phyloP scores from a whole-genome alignment of 2,329 filamentous ascomycete species.

The Diaporthe aspalathi region DNA sequence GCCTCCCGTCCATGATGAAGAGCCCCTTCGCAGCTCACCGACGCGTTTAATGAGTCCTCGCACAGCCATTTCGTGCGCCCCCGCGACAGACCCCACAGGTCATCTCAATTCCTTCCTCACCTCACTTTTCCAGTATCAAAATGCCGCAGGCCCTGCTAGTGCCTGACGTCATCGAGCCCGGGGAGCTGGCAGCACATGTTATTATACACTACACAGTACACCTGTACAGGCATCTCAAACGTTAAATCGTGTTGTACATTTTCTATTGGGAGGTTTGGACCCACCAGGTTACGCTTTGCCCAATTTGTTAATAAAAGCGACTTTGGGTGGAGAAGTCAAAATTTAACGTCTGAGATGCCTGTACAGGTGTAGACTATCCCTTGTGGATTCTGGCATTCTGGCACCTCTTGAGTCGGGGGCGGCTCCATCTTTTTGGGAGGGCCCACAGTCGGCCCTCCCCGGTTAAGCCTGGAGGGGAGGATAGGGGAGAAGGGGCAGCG shows the following conservation, averaged over 20 bases:
- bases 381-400: not conserved
- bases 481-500: not conserved
- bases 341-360: too few species aligned
- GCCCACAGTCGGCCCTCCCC: constrained; percentile 16
- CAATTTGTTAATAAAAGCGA: too few species aligned
- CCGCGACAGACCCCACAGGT: not conserved
- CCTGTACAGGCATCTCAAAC: too few species aligned
- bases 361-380: too few species aligned
- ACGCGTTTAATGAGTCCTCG: not conserved
- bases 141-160: constrained; percentile 9
- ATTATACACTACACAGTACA: too few species aligned
- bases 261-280: too few species aligned
- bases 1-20: not conserved
- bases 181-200: constrained; percentile 18
- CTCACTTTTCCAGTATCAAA: constrained; percentile 6
- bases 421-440: constrained; percentile 7
- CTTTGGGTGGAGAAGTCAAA: too few species aligned
- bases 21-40: not conserved
- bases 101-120: constrained; percentile 5
- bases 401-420: constrained; percentile 6
- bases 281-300: too few species aligned
- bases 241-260: too few species aligned
- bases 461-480: not conserved
- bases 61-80: not conserved
- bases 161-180: constrained; percentile 18